These are phyloP conservation scores for Nannizzia gypsea DNA, from an alignment of 2,329 filamentous ascomycete species.

Conservation along the genomic window DNA sequence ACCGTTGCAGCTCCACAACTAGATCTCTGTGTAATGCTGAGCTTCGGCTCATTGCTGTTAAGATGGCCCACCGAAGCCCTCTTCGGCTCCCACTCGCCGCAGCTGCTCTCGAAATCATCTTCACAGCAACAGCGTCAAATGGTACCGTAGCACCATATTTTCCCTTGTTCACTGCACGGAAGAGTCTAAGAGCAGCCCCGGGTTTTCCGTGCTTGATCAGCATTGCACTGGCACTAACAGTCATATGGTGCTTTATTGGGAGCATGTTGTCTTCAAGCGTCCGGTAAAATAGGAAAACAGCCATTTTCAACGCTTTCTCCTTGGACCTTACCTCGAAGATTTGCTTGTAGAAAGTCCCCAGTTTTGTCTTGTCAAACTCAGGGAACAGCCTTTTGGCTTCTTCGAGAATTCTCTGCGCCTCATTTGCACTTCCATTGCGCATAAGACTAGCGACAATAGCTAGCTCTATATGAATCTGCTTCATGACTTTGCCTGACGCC, in stretches of 20 bases:
- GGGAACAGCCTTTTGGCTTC: slow-evolving; percentile 21
- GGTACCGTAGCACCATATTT: slow-evolving; percentile 23
- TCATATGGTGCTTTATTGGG: slow-evolving; percentile 28
- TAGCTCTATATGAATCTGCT: slow-evolving; percentile 26
- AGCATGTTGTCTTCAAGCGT: slow-evolving; percentile 23
- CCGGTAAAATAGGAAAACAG: slow-evolving; percentile 30
- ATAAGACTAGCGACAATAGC: slow-evolving; percentile 28
- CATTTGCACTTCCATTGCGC: slow-evolving; percentile 20
- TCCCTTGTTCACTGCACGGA: slow-evolving; percentile 28
- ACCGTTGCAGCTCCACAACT: slow-evolving; percentile 24
- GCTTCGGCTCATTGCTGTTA: slow-evolving; percentile 26
- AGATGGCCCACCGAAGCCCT: slow-evolving; percentile 32
- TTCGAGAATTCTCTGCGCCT: slow-evolving; percentile 25
- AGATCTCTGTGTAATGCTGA: slow-evolving; percentile 24
- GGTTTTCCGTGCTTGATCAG: slow-evolving; percentile 21
- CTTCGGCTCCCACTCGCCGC: slow-evolving; percentile 20
- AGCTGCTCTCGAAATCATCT: slow-evolving; percentile 29
- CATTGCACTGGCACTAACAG: slow-evolving; percentile 19
- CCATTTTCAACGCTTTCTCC: slow-evolving; percentile 24
- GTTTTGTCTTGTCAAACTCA: slow-evolving; percentile 16
- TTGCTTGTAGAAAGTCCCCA: slow-evolving; percentile 28
- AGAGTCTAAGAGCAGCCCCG: slow-evolving; percentile 23
- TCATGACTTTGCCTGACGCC: slow-evolving; percentile 21
- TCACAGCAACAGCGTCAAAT: slow-evolving; percentile 29
- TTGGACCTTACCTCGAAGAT: slow-evolving; percentile 19